Conservation (phyloP, 108 stramenopile genomes). For the Fragilariopsis cylindrus region DNA sequence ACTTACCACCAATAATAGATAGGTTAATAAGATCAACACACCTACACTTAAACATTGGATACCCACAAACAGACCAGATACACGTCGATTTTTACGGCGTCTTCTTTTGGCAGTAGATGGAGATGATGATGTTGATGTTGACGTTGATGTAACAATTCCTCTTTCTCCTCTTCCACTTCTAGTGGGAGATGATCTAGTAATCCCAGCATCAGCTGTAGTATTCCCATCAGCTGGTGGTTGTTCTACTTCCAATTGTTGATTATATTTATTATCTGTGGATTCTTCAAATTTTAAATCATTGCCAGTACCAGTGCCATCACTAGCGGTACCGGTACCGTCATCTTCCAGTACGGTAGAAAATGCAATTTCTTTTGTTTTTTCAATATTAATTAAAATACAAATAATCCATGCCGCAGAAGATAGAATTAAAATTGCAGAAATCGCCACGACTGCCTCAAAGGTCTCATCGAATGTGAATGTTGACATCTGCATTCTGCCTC, state of each 20-base stretch:
- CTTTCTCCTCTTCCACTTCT: background rate
- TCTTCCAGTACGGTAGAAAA: conserved; percentile 17
- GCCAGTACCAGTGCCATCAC: too few species aligned
- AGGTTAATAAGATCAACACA: conserved; percentile 33
- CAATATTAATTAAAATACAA: conserved; percentile 32
- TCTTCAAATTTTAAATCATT: conserved; percentile 29
- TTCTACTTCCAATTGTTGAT: conserved; percentile 7
- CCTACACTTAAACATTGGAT: conserved; percentile 31
- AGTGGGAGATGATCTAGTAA: background rate
- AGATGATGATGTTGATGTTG: background rate
- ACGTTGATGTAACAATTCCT: background rate
- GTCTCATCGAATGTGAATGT: conserved; percentile 20
- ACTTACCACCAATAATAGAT: conserved; percentile 38
- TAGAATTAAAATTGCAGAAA: conserved; percentile 18
- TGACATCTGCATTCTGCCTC: conserved; percentile 10
- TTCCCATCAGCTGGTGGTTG: background rate
- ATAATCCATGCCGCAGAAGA: conserved; percentile 29
- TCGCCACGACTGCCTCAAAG: conserved; percentile 22
- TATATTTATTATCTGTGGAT: background rate
- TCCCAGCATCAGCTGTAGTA: background rate
- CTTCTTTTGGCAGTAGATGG: background rate
- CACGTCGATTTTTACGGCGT: conserved; percentile 1
- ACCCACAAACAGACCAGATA: conserved; percentile 20
- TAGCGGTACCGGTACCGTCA: background rate
- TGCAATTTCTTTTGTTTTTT: conserved; percentile 25